Base-by-base conservation (phyloP, 345 rosid species). In the Rhodomyrtus tomentosa region DNA sequence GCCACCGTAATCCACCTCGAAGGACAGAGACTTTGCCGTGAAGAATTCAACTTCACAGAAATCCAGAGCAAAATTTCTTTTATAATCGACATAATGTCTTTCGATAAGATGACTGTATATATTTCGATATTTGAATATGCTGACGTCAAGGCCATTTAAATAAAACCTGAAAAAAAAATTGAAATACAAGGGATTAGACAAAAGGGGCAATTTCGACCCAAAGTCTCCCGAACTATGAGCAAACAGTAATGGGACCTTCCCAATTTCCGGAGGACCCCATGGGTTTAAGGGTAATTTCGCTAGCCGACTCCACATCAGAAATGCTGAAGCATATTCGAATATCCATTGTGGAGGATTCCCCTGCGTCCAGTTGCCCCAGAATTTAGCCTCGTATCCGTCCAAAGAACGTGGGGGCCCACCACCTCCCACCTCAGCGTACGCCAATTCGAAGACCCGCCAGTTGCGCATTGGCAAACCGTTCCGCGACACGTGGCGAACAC, bases 241-340 rank as follows among this genome's bases (percentile, higher is more conserved):
- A 1, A 62, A 1, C 40, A 29, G 32, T 29, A 0, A 62, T 29
- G 40, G 73, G 29, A n/a, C n/a, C 40, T 5, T 29, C 22, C 40
- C 74, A 36, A 62, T 62, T 59, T 6, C 50, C 20, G 42, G 51
- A 7, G 32, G 4, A 3, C 22, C 29, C 5, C 1, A 22, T 54
- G 92, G 91, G n/a, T 56, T 85, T 79, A 32, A 4, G 9, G 11
- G 94, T 89, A 80, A 87, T 87, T 87, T 7, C 45, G 53, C 2
- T 0, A 0, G 42, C 52, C 38, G 80, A 42, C 81, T 0, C 8
- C 42, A 16, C 1, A 4, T 42, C 53, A 9, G 32, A 11, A 36
- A 7, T 21, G 11, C 82, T 22, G 81, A 55, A 7, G 92, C 86
- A 91, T 90, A 92, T 91, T 87, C 92, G 94, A 73, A 92, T 92